Percentiles rank a stretch among this genome's conserved stretches.
Evolutionary conservation across 2,329 filamentous ascomycete species (phyloP).

Genomic region (Epichloe hybrida): DNA sequence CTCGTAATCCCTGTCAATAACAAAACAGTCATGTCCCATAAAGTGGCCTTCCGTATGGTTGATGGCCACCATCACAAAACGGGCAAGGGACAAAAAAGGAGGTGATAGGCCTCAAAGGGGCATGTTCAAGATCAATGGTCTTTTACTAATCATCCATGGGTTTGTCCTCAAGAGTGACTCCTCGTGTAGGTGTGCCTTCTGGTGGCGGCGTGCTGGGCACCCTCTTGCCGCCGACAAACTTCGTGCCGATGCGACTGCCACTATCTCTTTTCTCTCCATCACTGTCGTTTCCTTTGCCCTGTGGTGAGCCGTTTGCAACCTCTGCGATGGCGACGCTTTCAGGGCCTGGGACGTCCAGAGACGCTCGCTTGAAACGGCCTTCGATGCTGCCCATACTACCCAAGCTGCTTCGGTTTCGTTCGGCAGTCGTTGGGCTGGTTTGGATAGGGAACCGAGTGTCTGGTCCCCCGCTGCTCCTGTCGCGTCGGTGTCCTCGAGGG

Average conservation of each 20-base stretch:
- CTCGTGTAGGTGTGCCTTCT: constrained; percentile 21
- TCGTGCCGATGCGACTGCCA: constrained; percentile 30
- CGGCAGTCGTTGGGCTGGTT: constrained; percentile 46
- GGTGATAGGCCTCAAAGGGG: not conserved
- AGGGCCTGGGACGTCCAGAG: constrained; percentile 67
- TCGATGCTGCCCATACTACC: constrained; percentile 31
- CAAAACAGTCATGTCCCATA: too few species aligned
- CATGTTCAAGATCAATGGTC: not conserved
- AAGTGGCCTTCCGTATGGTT: too few species aligned
- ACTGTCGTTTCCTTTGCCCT: constrained; percentile 11
- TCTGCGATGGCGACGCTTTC: constrained; percentile 27
- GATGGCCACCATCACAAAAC: too few species aligned
- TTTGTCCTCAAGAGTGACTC: constrained; percentile 37
- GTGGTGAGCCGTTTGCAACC: constrained; percentile 28
- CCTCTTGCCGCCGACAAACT: constrained; percentile 38
- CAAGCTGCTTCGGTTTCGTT: constrained; percentile 36
- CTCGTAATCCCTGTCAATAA: too few species aligned
- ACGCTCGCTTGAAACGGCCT: constrained; percentile 42
- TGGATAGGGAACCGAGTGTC: constrained; percentile 78
- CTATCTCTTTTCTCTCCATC: constrained; percentile 50
- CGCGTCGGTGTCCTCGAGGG: constrained; percentile 54
- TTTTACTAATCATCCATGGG: constrained; percentile 35
- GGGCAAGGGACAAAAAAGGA: too few species aligned
- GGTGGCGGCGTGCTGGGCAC: constrained; percentile 18
- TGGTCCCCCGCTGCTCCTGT: constrained; percentile 62